These are phyloP conservation scores for Anastatica hierochuntica DNA, from an alignment of 345 rosid species.

Conservation along the genomic window DNA sequence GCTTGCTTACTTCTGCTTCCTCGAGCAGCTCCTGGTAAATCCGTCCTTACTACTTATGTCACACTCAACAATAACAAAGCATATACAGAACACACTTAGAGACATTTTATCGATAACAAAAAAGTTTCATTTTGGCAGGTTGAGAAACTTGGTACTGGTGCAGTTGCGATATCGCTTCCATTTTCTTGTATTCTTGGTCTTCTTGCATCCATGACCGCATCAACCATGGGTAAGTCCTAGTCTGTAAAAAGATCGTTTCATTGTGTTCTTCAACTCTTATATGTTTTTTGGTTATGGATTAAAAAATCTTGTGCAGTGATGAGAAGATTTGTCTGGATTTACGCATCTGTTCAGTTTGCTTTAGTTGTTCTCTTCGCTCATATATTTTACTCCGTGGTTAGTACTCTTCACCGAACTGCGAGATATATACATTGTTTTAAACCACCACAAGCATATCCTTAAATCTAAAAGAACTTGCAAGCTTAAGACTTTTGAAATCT, in stretches of 20 bases:
- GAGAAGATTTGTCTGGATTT: slow-evolving; percentile 83
- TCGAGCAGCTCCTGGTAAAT: slow-evolving; percentile 87
- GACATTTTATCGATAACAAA: background rate
- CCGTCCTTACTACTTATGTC: background rate
- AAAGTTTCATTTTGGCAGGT: slow-evolving; percentile 40
- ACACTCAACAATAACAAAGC: no score
- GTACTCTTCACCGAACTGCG: slow-evolving; percentile 18
- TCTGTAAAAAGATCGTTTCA: background rate
- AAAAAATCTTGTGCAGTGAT: slow-evolving; percentile 34
- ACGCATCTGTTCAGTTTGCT: slow-evolving; percentile 73
- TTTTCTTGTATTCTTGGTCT: slow-evolving; percentile 85
- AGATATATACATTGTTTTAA: no score
- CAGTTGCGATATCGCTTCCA: slow-evolving; percentile 84
- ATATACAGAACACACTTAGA: background rate
- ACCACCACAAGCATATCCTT: background rate
- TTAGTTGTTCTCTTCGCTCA: slow-evolving; percentile 80
- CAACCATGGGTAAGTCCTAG: slow-evolving; percentile 73
- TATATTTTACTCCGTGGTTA: slow-evolving; percentile 73
- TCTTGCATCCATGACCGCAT: slow-evolving; percentile 69
- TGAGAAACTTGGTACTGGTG: slow-evolving; percentile 63
- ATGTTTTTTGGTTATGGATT: slow-evolving; percentile 1
- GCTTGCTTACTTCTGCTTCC: slow-evolving; percentile 88
- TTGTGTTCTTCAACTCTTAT: slow-evolving; percentile 2
- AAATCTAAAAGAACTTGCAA: background rate
- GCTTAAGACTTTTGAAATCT: background rate